Evolutionary conservation across 1,284 basidiomycete species (phyloP), one percentile per base, ranked within the genome.

Genomic region (Heterobasidion irregulare): DNA sequence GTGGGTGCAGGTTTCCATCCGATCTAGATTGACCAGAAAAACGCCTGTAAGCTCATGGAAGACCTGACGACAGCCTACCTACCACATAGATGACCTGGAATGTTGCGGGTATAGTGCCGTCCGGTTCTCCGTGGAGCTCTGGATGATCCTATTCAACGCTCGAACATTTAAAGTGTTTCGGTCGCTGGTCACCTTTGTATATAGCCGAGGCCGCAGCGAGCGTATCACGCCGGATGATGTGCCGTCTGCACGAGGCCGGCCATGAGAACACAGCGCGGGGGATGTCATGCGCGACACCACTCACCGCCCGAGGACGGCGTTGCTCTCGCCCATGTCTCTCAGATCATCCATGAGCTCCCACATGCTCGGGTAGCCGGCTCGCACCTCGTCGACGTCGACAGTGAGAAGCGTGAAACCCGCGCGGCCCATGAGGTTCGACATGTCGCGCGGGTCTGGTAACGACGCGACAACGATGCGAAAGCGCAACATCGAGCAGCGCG

Each of bases 71-170:
- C 26, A 53, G 50, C 32, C 56, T 54, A 10, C 16, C 61, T 61
- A 92, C 94, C 79, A 98, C 86, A 68, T 92, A 98, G 58, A 99
- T 94, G 53, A 98, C 76, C 66, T 96, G 91, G 72, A 98, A 99
- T 4, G 97, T 99, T 12, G 97, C 97, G 5, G 95, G 92, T 32
- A 99, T 78, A 2, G 79, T 80, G 2, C 89, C 92, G 65, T 94
- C 89, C 61, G 87, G 82, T 56, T 85, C 79, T 5, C 90, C 92
- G 66, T 98, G 89, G 54, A 99, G 65, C 57, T 88, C 94, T 97
- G 13, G 4, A 44, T 49, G 52, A 34, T 13, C 16, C 32, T 16
- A 45, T 47, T 50, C 58, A 52, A 19, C 52, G 48, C 26, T 32
- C 36, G 15, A 56, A 43, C n/a, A 53, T 8, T 48, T 16, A 41